Conservation (phyloP, 306 rosid species). For the Acmispon strigosus region DNA sequence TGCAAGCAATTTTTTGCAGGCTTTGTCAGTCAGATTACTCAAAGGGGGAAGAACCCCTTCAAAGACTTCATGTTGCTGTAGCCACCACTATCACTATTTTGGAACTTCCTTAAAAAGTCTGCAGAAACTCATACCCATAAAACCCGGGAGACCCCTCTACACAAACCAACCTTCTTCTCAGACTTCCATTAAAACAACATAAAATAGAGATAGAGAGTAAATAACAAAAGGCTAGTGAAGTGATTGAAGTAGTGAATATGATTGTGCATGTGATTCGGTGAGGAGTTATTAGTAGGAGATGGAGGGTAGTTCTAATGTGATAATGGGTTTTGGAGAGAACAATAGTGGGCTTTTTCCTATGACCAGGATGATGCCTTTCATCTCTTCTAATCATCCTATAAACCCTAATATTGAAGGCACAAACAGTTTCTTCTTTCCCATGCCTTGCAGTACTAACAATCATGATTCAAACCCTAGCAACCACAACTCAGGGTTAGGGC, state of each 20-base stretch:
- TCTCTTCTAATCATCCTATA: conserved; percentile 27
- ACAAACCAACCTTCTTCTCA: too few relatives aligned
- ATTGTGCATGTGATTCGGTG: not conserved
- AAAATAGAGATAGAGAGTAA: too few relatives aligned
- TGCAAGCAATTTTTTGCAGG: not conserved
- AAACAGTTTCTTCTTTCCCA: conserved; percentile 11
- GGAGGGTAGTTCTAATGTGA: too few relatives aligned
- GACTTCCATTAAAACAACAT: too few relatives aligned
- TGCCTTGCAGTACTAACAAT: conserved; percentile 15
- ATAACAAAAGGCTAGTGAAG: not conserved
- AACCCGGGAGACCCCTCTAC: too few relatives aligned
- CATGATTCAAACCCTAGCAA: conserved; percentile 3
- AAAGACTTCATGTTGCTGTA: too few relatives aligned
- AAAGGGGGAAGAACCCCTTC: too few relatives aligned
- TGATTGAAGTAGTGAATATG: conserved; percentile 30
- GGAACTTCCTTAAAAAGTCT: too few relatives aligned
- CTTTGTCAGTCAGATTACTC: too few relatives aligned
- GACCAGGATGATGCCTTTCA: conserved; percentile 60
- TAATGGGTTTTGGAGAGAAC: conserved; percentile 48
- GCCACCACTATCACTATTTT: too few relatives aligned
- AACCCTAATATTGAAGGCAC: conserved; percentile 10
- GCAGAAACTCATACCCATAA: too few relatives aligned
- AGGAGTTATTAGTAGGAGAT: too few relatives aligned
- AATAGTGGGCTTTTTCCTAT: conserved; percentile 42
- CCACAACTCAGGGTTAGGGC: conserved; percentile 21